phyloP scores from a whole-genome alignment of 2,329 filamentous ascomycete genomes.

The Xylaria sp. region DNA sequence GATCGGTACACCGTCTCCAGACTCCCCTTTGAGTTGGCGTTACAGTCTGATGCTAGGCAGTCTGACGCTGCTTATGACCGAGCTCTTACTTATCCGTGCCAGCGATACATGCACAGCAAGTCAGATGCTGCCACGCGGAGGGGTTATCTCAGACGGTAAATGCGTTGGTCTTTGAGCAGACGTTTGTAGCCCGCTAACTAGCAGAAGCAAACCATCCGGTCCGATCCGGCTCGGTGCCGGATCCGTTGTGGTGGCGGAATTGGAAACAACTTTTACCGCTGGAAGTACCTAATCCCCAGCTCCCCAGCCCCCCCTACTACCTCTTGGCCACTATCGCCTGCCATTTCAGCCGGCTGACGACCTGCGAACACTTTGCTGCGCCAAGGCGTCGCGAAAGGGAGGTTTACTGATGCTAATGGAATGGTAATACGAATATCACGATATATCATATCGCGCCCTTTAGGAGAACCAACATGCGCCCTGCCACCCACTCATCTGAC shows the following conservation, averaged over 20 bases:
- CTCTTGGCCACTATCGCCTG: constrained; percentile 5
- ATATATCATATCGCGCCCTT: background rate
- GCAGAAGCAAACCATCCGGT: constrained; percentile 1
- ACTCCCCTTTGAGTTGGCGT: constrained; percentile 10
- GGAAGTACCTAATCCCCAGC: background rate
- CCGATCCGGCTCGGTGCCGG: constrained; percentile 22
- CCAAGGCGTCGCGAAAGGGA: background rate
- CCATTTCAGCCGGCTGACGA: constrained; percentile 3
- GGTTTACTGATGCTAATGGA: too few species aligned
- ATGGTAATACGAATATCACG: background rate
- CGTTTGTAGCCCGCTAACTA: constrained; percentile 22
- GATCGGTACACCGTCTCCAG: background rate
- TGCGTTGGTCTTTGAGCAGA: constrained; percentile 30
- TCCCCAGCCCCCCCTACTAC: background rate
- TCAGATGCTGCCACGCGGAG: constrained; percentile 29
- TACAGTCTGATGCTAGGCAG: background rate
- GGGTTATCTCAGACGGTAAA: background rate
- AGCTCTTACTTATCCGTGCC: background rate
- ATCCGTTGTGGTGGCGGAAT: constrained; percentile 6
- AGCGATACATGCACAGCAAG: constrained; percentile 19
- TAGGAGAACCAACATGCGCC: background rate
- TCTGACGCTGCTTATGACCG: constrained; percentile 13
- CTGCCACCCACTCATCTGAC: constrained; percentile 16
- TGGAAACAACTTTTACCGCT: background rate
- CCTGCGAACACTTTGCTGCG: background rate